Evolutionary conservation across 2,329 filamentous ascomycete genomes (phyloP), one percentile per base, ranked within the genome.

Genomic region (Eutypa lata): DNA sequence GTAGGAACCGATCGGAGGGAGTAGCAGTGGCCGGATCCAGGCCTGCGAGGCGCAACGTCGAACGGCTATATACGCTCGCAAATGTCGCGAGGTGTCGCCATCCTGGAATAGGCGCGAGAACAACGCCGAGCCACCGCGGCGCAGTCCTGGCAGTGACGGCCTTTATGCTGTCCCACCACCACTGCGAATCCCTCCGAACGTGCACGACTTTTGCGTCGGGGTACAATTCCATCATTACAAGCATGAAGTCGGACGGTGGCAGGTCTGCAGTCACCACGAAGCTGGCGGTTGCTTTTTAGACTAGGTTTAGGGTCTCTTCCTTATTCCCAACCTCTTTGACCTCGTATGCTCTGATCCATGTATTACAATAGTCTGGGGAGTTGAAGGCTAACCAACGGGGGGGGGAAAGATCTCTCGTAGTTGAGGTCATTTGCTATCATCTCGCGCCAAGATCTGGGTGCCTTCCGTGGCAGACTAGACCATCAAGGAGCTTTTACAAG

Each of bases 381-480:
- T 28, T 18, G 35, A 7, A 7, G 26, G 13, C 14, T 24, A 49
- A 35, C 48, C 44, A 43, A n/a, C n/a, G n/a, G n/a, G n/a, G n/a
- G n/a, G n/a, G 28, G 35, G 21, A 51, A 28, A 19, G 14, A 51
- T 51, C 18, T 45, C 3, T 19, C n/a, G n/a, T n/a, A n/a, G n/a
- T n/a, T n/a, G n/a, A n/a, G n/a, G n/a, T n/a, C n/a, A n/a, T n/a
- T n/a, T n/a, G 71, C 71, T 62, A 28, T 73, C 69, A 52, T 73
- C 67, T 19, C 69, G 65, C 1, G 62, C 55, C 7, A 72, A 53
- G 5, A 71, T 56, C 43, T 71, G 68, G 1, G 67, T 78, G 22
- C 78, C 78, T n/a, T 48, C 76, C 74, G 55, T 81, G 78, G 59
- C 77, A 73, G 45, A 76, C 71, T 3, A 78, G 78, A 0, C 74